Conservation (phyloP, 768 basidiomycete genomes). For the Porphyrellus cyaneotinctus region DNA sequence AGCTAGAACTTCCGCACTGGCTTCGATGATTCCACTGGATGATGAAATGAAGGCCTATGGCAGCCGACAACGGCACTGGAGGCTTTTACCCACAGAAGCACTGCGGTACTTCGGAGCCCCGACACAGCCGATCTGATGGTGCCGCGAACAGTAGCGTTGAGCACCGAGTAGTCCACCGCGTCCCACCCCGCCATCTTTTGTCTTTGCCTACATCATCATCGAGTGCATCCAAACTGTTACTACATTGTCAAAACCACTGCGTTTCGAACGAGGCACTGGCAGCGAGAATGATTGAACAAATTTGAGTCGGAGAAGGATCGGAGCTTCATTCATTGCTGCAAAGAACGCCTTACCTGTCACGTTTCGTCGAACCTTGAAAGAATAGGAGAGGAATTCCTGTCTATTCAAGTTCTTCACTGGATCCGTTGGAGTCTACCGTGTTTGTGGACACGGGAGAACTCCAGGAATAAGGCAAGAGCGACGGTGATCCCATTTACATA, state of each 20-base stretch:
- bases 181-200: not conserved
- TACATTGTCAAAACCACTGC: no score
- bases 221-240: no score
- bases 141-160: not conserved
- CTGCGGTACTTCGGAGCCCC: not conserved
- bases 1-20: not conserved
- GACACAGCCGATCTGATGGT: conserved; percentile 7
- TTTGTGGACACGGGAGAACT: not conserved
- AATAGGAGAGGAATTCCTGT: no score
- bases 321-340: no score
- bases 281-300: no score
- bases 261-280: no score
- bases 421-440: not conserved
- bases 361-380: no score
- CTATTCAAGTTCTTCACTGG: not conserved
- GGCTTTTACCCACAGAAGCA: not conserved
- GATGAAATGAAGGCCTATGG: not conserved
- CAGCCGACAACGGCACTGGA: not conserved
- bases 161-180: not conserved
- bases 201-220: no score
- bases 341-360: no score
- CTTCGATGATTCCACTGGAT: not conserved
- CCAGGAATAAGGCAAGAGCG: not conserved
- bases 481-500: not conserved
- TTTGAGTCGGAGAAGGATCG: no score